These are phyloP conservation scores for Cokeromyces recurvatus DNA, from an alignment of 371 early-diverging fungal species.

Conservation along the genomic window DNA sequence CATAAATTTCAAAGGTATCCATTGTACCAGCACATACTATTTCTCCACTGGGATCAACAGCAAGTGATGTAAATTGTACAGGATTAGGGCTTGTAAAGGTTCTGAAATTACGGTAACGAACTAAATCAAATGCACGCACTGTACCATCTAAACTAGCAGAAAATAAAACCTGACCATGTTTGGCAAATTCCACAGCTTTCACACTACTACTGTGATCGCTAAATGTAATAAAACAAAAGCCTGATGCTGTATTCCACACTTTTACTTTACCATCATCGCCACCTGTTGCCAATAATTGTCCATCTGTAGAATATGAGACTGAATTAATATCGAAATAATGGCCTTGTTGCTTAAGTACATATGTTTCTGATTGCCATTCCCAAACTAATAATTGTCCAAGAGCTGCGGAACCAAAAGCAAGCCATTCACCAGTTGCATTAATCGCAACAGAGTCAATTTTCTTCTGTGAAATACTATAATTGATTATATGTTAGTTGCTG, in stretches of 20 bases:
- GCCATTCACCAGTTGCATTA: constrained; percentile 94
- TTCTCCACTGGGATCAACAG: constrained; percentile 96
- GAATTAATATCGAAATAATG: constrained; percentile 92
- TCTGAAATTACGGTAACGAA: constrained; percentile 96
- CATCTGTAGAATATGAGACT: constrained; percentile 86
- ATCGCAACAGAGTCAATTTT: constrained; percentile 86
- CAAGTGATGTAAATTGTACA: constrained; percentile 88
- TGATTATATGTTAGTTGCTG: not conserved
- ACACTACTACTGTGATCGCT: constrained; percentile 87
- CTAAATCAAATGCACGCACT: constrained; percentile 94
- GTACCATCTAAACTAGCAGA: constrained; percentile 97
- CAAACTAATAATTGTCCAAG: constrained; percentile 96
- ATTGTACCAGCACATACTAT: constrained; percentile 94
- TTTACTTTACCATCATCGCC: constrained; percentile 97
- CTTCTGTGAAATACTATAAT: constrained; percentile 84
- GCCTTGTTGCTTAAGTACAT: constrained; percentile 97
- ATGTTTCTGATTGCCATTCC: constrained; percentile 99
- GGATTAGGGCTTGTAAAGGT: constrained; percentile 96
- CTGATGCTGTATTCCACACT: constrained; percentile 93
- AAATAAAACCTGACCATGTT: constrained; percentile 88
- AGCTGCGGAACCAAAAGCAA: constrained; percentile 89
- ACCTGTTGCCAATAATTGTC: constrained; percentile 93
- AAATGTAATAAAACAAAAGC: constrained; percentile 97
- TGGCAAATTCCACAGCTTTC: constrained; percentile 85
- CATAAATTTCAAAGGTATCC: constrained; percentile 94